Evolutionary conservation across 345 rosid genomes (phyloP), one percentile per base, ranked within the genome.

Genomic region (Triadica sebifera): DNA sequence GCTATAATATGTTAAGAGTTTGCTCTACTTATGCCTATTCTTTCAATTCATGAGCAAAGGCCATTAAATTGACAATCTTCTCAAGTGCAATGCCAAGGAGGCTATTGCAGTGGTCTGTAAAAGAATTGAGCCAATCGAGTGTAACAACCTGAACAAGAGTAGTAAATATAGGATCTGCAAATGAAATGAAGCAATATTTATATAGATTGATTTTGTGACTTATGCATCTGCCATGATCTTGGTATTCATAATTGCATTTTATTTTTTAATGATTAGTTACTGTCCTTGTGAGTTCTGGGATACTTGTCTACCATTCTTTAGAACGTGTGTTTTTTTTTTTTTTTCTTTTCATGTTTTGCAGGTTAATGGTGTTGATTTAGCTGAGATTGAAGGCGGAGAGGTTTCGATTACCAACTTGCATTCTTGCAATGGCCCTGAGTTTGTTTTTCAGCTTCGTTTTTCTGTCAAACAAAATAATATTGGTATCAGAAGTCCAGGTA

Each of bases 351-450:
- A 1, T 38, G 47, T 20, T 74, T 61, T 52, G 73, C 78, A 90
- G 96, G 92, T 90, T 55, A 83, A 82, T 85, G 91, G 84, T 79
- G 77, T 69, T n/a, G 82, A 88, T 81, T 81, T 92, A 85, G 84
- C 92, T 71, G 97, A 81, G 81, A 53, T 87, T 69, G 61, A 69
- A 29, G 90, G 91, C 38, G 91, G 93, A 25, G 90, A 89, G 82
- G 85, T 83, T 77, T 89, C 89, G 66, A 76, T 76, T 63, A 87
- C 93, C 67, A 87, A 89, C 79, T 81, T 89, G 78, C 86, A 81
- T 72, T 87, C 95, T 41, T 82, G 89, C 86, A 87, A 75, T 80
- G 91, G 96, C 62, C 84, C 84, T 9, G 85, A 81, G 15, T 92
- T 88, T 81, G 72, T 79, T 43, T 55, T 90, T 51, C 84, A 85